These are phyloP conservation scores for Fusarium keratoplasticum DNA, from an alignment of 2,329 filamentous ascomycete species.

Conservation along the genomic window DNA sequence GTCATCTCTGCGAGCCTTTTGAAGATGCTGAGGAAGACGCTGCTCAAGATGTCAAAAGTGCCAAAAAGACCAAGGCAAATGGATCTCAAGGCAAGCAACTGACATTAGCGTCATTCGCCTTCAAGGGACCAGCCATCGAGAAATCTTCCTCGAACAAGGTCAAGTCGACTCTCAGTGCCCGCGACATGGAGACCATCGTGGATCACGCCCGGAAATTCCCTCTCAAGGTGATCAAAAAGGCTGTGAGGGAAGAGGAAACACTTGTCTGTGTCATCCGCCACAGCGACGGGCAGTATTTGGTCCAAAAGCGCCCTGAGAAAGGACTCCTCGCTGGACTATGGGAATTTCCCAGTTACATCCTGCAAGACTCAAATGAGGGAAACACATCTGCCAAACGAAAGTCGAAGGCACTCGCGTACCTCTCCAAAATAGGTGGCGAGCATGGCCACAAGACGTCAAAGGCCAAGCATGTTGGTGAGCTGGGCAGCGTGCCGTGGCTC, in stretches of 20 bases:
- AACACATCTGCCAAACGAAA: constrained; percentile 49
- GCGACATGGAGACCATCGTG: constrained; percentile 51
- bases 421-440: constrained; percentile 42
- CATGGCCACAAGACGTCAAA: constrained; percentile 12
- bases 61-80: constrained; percentile 27
- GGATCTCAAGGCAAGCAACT: constrained; percentile 37
- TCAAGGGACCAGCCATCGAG: constrained; percentile 38
- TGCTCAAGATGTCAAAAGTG: constrained; percentile 3
- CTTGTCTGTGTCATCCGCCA: constrained; percentile 65
- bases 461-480: constrained; percentile 51
- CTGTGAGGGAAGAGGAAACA: constrained; percentile 63
- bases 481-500: constrained; percentile 67
- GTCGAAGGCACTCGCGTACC: constrained; percentile 51
- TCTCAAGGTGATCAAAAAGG: constrained; percentile 62
- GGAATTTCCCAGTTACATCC: constrained; percentile 64
- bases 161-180: constrained; percentile 10
- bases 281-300: constrained; percentile 57
- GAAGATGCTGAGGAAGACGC: constrained; percentile 48
- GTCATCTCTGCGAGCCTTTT: constrained; percentile 60
- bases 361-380: constrained; percentile 41
- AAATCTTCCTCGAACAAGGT: constrained; percentile 18
- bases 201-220: constrained; percentile 64
- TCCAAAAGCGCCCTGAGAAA: constrained; percentile 64
- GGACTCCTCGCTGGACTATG: constrained; percentile 67
- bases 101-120: constrained; percentile 52